Conservation (phyloP, 148 eudicot species). For the Rhododendron kiyosumense region DNA sequence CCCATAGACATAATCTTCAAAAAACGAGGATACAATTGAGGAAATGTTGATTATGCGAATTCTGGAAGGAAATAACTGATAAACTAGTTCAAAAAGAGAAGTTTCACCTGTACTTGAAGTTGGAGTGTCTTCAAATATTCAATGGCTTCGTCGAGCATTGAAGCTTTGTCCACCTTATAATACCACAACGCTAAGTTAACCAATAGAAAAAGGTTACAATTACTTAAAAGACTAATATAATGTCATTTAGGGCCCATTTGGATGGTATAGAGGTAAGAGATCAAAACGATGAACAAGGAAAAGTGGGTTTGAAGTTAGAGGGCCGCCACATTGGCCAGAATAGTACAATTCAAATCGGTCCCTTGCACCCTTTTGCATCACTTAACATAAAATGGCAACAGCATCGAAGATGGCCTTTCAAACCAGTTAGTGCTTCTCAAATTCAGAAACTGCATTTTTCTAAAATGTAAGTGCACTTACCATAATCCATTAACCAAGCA, state of each 20-base stretch:
- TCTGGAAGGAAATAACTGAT: background rate
- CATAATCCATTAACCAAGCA: background rate
- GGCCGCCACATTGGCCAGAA: background rate
- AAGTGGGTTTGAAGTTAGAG: background rate
- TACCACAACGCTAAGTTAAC: slow-evolving; percentile 7
- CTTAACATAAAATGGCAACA: background rate
- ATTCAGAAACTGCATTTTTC: background rate
- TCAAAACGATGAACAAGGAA: background rate
- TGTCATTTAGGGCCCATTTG: background rate
- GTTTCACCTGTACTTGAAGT: slow-evolving; percentile 79
- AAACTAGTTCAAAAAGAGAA: slow-evolving; percentile 7
- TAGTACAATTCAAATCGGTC: background rate
- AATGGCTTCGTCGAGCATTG: slow-evolving; percentile 97
- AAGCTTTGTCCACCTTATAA: slow-evolving; percentile 84
- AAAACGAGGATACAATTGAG: background rate
- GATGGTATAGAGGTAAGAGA: background rate
- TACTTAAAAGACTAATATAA: background rate
- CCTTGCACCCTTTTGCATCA: background rate
- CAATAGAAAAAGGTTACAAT: background rate
- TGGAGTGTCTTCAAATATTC: slow-evolving; percentile 92
- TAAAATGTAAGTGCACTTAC: background rate
- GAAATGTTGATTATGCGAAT: background rate
- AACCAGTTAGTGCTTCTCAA: background rate
- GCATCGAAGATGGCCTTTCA: background rate
- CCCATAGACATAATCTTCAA: slow-evolving; percentile 87